A percentile compares a stretch with the other conserved stretches of the same genome.
These are phyloP conservation scores for Gamsiella multidivaricata DNA, from an alignment of 192 early-diverging fungal species.

Conservation along the genomic window DNA sequence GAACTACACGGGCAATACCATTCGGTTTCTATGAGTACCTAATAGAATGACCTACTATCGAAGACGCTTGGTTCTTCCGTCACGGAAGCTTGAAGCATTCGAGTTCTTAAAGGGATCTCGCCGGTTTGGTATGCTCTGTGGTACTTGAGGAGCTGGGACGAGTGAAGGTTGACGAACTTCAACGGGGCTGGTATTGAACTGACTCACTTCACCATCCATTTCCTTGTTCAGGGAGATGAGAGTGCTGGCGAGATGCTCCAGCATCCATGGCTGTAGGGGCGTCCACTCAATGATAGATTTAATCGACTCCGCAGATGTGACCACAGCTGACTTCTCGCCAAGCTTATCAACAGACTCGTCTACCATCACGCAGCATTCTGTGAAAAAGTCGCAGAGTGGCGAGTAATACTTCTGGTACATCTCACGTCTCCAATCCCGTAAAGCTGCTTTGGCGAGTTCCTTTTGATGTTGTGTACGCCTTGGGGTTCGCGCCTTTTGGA, in stretches of 20 bases:
- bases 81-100: too few species aligned
- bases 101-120: too few species aligned
- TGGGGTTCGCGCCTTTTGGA: neutral
- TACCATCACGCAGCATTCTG: neutral
- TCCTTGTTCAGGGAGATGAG: conserved; percentile 5
- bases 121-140: too few species aligned
- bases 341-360: neutral
- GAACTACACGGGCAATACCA: too few species aligned
- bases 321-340: neutral
- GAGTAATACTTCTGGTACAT: neutral
- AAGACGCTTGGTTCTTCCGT: too few species aligned
- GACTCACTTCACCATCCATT: neutral
- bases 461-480: neutral
- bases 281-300: neutral
- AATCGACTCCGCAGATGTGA: neutral
- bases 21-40: too few species aligned
- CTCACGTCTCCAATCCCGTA: conserved; percentile 1
- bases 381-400: neutral
- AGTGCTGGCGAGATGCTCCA: neutral
- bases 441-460: neutral
- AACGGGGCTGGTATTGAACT: neutral
- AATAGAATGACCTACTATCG: too few species aligned
- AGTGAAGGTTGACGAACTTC: neutral
- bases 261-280: neutral
- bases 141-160: too few species aligned